Percentiles rank a stretch among this genome's conserved stretches.
Evolutionary conservation across 257 asterid genomes (phyloP).

Genomic region (Nicotiana knightiana): DNA sequence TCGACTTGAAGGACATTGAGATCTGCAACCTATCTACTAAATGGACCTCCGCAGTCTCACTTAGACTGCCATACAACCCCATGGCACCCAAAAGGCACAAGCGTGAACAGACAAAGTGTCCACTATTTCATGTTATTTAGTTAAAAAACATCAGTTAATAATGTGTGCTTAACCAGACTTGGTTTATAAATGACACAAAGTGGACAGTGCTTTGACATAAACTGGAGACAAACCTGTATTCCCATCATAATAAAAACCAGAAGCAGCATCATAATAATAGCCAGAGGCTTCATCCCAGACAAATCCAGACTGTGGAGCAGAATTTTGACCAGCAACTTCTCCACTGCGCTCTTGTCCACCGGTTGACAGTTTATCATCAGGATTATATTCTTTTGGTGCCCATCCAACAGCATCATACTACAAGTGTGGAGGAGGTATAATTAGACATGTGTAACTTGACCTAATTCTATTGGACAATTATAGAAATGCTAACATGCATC

Average conservation of each 20-base stretch:
- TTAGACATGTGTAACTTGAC: slow-evolving; percentile 2
- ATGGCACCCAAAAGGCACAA: slow-evolving; percentile 1
- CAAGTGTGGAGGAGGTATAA: slow-evolving; percentile 14
- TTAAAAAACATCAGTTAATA: slow-evolving; percentile 3
- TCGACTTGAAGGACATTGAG: not conserved
- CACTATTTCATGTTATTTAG: not conserved
- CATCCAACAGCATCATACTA: slow-evolving; percentile 98
- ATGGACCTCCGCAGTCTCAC: not conserved
- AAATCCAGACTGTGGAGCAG: slow-evolving; percentile 86
- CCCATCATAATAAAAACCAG: slow-evolving; percentile 98
- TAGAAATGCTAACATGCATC: not conserved
- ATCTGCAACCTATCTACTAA: not conserved
- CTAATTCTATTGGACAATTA: not conserved
- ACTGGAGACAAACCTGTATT: slow-evolving; percentile 56
- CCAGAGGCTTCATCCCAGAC: slow-evolving; percentile 99
- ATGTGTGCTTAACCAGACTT: not conserved
- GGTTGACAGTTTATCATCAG: slow-evolving; percentile 65
- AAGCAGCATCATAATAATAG: slow-evolving; percentile 89
- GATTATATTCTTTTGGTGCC: slow-evolving; percentile 95
- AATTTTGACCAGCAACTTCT: slow-evolving; percentile 42
- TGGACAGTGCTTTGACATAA: not conserved
- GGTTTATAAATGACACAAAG: not conserved
- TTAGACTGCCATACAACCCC: not conserved
- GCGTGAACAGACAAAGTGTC: not conserved
- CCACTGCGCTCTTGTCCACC: slow-evolving; percentile 54